Conservation (phyloP, 2,329 filamentous ascomycete species). For the Aspergillus ibericus region DNA sequence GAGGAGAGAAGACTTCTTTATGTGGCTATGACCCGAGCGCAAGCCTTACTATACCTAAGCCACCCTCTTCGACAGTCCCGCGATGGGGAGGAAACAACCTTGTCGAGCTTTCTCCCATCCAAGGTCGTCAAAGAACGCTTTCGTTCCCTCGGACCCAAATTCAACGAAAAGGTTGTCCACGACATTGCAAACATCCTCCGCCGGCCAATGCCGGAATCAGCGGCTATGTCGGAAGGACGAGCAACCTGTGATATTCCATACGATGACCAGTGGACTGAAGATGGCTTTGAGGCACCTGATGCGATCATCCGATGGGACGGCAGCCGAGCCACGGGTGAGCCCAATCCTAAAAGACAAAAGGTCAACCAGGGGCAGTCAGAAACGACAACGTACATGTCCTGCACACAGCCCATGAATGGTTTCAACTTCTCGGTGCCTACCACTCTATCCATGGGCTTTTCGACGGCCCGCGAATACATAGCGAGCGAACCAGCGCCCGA, state of each 20-base stretch:
- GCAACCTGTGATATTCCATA: slow-evolving; percentile 49
- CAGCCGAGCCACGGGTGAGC: slow-evolving; percentile 21
- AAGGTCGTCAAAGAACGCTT: slow-evolving; percentile 54
- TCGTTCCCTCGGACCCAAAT: slow-evolving; percentile 66
- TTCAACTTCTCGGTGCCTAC: slow-evolving; percentile 42
- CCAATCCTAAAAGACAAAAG: slow-evolving; percentile 30
- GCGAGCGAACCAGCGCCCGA: slow-evolving; percentile 29
- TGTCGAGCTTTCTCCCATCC: slow-evolving; percentile 71
- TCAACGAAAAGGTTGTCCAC: slow-evolving; percentile 62
- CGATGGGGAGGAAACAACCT: slow-evolving; percentile 57
- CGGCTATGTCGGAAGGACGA: slow-evolving; percentile 53
- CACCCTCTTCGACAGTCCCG: slow-evolving; percentile 69
- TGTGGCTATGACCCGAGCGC: slow-evolving; percentile 93
- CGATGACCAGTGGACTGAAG: slow-evolving; percentile 68
- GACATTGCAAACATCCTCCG: slow-evolving; percentile 71
- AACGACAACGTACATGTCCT: slow-evolving; percentile 33
- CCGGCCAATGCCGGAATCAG: slow-evolving; percentile 59
- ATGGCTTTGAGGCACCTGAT: slow-evolving; percentile 53
- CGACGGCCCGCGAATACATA: slow-evolving; percentile 60
- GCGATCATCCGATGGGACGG: slow-evolving; percentile 41
- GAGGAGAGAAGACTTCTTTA: slow-evolving; percentile 89
- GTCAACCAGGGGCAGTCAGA: slow-evolving; percentile 25
- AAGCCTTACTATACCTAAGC: slow-evolving; percentile 82
- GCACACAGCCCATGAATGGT: slow-evolving; percentile 62
- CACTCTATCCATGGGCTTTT: slow-evolving; percentile 57